These are phyloP conservation scores for Apiotrichum veenhuisii DNA, from an alignment of 1,284 basidiomycete genomes.

Conservation along the genomic window DNA sequence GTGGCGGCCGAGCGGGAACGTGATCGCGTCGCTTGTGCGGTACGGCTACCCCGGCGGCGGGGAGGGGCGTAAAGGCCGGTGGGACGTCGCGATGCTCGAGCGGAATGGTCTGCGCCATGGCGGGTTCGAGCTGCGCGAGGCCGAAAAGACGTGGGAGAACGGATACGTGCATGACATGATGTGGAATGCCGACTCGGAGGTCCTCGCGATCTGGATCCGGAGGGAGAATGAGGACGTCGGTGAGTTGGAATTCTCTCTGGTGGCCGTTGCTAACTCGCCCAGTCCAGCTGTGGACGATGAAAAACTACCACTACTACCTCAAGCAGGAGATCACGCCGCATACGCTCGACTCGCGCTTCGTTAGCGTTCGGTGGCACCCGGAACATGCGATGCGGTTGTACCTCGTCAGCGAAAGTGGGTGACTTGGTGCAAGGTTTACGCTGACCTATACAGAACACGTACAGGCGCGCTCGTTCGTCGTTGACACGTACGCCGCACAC, in stretches of 20 bases:
- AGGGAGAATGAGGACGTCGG: slow-evolving; percentile 62
- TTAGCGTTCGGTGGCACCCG: slow-evolving; percentile 77
- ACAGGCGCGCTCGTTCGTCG: slow-evolving; percentile 61
- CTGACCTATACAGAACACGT: slow-evolving; percentile 52
- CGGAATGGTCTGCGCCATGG: slow-evolving; percentile 89
- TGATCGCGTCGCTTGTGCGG: slow-evolving; percentile 77
- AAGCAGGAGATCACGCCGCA: slow-evolving; percentile 73
- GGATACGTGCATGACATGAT: slow-evolving; percentile 64
- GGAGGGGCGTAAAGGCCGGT: slow-evolving; percentile 58
- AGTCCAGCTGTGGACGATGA: slow-evolving; percentile 93
- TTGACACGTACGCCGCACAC: slow-evolving; percentile 69
- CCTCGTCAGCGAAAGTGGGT: slow-evolving; percentile 64
- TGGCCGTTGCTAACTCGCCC: slow-evolving; percentile 16
- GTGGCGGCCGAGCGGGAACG: slow-evolving; percentile 84
- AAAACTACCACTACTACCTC: slow-evolving; percentile 96
- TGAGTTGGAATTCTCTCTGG: slow-evolving; percentile 46
- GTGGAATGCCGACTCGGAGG: slow-evolving; percentile 87
- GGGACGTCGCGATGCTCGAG: slow-evolving; percentile 93
- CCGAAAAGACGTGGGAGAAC: slow-evolving; percentile 42
- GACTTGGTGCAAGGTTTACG: not conserved
- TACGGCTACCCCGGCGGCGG: slow-evolving; percentile 69
- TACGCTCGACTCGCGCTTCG: slow-evolving; percentile 55
- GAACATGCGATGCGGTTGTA: slow-evolving; percentile 69
- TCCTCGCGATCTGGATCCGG: slow-evolving; percentile 81
- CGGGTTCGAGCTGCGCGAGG: slow-evolving; percentile 71